Base-by-base conservation (phyloP, 257 asterid species). In the Solanum clarkiae region DNA sequence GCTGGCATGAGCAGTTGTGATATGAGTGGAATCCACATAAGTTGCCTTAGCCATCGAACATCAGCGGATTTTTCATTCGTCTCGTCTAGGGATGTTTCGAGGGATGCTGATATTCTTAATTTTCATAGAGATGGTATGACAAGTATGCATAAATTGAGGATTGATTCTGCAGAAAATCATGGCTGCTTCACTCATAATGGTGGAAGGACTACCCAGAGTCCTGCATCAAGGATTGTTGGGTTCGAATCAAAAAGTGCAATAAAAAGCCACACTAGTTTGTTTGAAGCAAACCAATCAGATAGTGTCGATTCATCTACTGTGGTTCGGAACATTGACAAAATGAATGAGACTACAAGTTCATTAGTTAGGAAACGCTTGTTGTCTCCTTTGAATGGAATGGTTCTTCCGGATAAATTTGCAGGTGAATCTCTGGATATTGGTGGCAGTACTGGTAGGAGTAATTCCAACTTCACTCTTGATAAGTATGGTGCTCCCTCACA, bases 141-240 rank as follows among this genome's bases (percentile, higher is more conserved):
- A 22, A 90, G 86, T 83, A 71, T 87, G 86, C 92, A 88, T 62
- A 92, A 85, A 75, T 80, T 92, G 87, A 93, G 91, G 88, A 91
- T 91, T 83, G 92, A 88, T 70, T 88, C 95, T 1, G 44, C 79
- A 32, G 96, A 89, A 60, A 91, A 82, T 84, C 88, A 84, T 75
- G 77, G 84, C 59, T 87, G 87, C 87, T 80, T 87, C 54, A 84
- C 88, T 22, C 87, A 45, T 84, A 85, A 90, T 85, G 90, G 88
- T 83, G 94, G 90, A 70, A 92, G 91, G 83, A 84, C 54, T 62
- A 74, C 86, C 87, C 96, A 91, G 85, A 85, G 90, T 66, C 98
- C 98, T 36, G 94, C 87, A 83, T 90, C 94, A 18, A 92, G 98
- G 88, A 84, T 95, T 84, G 95, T 95, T 82, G 98, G 98, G 17